A percentile compares a stretch with the other conserved stretches of the same genome.
Evolutionary conservation across 2,329 filamentous ascomycete species (phyloP).

Genomic region (Hypoxylon sp.): DNA sequence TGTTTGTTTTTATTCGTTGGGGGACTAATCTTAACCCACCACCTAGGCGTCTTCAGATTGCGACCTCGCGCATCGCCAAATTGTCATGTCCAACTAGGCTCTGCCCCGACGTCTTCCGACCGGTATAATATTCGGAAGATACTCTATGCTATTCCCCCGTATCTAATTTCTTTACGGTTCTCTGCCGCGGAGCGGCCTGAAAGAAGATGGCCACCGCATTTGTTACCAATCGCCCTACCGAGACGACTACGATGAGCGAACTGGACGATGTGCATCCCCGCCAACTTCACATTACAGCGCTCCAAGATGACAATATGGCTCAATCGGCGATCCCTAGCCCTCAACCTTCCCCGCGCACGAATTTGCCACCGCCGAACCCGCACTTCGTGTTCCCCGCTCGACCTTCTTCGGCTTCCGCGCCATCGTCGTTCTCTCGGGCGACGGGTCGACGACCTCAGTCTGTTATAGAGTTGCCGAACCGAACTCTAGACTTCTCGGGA

Average conservation of each 20-base stretch:
- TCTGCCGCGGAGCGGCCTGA: slow-evolving; percentile 55
- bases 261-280: slow-evolving; percentile 46
- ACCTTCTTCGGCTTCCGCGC: slow-evolving; percentile 63
- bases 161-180: slow-evolving; percentile 50
- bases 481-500: slow-evolving; percentile 41
- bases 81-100: slow-evolving; percentile 45
- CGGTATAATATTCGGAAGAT: slow-evolving; percentile 35
- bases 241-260: slow-evolving; percentile 45
- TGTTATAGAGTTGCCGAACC: slow-evolving; percentile 60
- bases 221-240: slow-evolving; percentile 57
- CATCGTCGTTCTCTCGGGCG: slow-evolving; percentile 64
- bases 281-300: slow-evolving; percentile 50
- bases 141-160: slow-evolving; percentile 51
- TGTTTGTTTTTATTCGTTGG: neutral
- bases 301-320: slow-evolving; percentile 50
- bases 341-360: slow-evolving; percentile 56
- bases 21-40: slow-evolving; percentile 28
- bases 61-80: slow-evolving; percentile 34
- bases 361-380: slow-evolving; percentile 71
- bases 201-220: slow-evolving; percentile 56
- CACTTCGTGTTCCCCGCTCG: slow-evolving; percentile 74
- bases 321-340: slow-evolving; percentile 49
- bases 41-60: slow-evolving; percentile 31
- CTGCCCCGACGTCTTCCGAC: slow-evolving; percentile 37
- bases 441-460: slow-evolving; percentile 68